These are phyloP conservation scores for Penicillium hesseltinei DNA, from an alignment of 2,329 filamentous ascomycete genomes.

Conservation along the genomic window DNA sequence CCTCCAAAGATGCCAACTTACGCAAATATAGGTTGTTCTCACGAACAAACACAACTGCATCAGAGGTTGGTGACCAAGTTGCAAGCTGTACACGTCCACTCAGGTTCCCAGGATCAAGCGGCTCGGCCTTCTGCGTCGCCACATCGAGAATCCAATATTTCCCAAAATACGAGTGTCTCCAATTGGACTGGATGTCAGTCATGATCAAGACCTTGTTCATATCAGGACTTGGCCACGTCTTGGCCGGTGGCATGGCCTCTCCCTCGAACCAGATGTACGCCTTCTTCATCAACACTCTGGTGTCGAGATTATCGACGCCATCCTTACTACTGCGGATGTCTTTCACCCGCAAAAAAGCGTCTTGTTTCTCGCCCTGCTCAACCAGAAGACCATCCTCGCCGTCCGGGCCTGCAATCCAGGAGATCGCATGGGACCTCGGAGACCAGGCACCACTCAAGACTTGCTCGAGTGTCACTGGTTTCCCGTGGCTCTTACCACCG, in stretches of 20 bases:
- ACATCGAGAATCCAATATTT: slow-evolving; percentile 94
- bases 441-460: slow-evolving; percentile 41
- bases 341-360: slow-evolving; percentile 80
- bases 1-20: slow-evolving; percentile 57
- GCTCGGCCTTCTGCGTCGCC: slow-evolving; percentile 69
- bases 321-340: slow-evolving; percentile 66
- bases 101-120: slow-evolving; percentile 69
- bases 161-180: slow-evolving; percentile 84
- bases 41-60: slow-evolving; percentile 84
- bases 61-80: slow-evolving; percentile 81
- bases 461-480: slow-evolving; percentile 44
- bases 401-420: slow-evolving; percentile 49
- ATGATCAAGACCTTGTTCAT: slow-evolving; percentile 83
- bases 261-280: slow-evolving; percentile 60
- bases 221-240: slow-evolving; percentile 74
- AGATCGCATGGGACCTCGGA: slow-evolving; percentile 41
- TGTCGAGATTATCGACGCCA: slow-evolving; percentile 47
- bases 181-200: slow-evolving; percentile 71
- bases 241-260: slow-evolving; percentile 55
- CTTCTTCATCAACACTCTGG: slow-evolving; percentile 73
- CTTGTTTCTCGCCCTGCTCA: slow-evolving; percentile 59
- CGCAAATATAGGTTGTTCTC: slow-evolving; percentile 89
- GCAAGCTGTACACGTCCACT: slow-evolving; percentile 74
- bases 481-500: slow-evolving; percentile 38
- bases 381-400: slow-evolving; percentile 75